Percentiles rank a stretch among this genome's conserved stretches.
phyloP scores from a whole-genome alignment of 495 filamentous ascomycete species.

The Neurospora discreta region DNA sequence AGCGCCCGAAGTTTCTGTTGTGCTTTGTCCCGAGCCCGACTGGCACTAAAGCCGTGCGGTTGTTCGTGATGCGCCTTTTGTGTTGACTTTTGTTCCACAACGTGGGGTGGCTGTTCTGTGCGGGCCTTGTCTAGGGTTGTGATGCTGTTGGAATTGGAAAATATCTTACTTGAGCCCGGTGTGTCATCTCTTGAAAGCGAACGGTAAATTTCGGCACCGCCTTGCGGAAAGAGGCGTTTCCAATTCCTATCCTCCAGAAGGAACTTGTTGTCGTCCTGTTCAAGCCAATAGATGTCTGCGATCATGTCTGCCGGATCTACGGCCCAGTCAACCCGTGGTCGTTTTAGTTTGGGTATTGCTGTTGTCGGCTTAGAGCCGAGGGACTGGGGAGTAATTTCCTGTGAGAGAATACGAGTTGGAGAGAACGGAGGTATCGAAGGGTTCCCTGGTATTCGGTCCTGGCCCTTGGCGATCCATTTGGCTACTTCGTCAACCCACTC shows the following conservation, averaged over 20 bases:
- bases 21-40: slow-evolving; percentile 31
- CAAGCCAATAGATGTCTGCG: slow-evolving; percentile 76
- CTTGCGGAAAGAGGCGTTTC: slow-evolving; percentile 51
- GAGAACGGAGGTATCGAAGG: slow-evolving; percentile 46
- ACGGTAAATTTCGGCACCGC: slow-evolving; percentile 10
- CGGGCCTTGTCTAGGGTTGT: slow-evolving; percentile 5
- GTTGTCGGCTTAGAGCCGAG: slow-evolving; percentile 17
- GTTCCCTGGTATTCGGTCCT: slow-evolving; percentile 30
- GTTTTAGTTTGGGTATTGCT: slow-evolving; percentile 37
- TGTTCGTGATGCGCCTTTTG: slow-evolving; percentile 12
- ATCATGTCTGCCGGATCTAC: slow-evolving; percentile 69
- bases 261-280: slow-evolving; percentile 62
- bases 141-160: slow-evolving; percentile 1
- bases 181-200: slow-evolving; percentile 12
- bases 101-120: slow-evolving; percentile 7
- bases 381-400: slow-evolving; percentile 23
- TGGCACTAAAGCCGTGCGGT: slow-evolving; percentile 8
- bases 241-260: slow-evolving; percentile 66
- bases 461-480: slow-evolving; percentile 30
- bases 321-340: slow-evolving; percentile 68
- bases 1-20: slow-evolving; percentile 40
- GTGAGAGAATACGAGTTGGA: slow-evolving; percentile 23
- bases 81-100: slow-evolving; percentile 4
- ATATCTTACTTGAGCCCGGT: slow-evolving; percentile 15
- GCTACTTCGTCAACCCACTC: slow-evolving; percentile 65